Evolutionary conservation across 345 rosid species (phyloP).

Genomic region (Euphorbia lathyris): DNA sequence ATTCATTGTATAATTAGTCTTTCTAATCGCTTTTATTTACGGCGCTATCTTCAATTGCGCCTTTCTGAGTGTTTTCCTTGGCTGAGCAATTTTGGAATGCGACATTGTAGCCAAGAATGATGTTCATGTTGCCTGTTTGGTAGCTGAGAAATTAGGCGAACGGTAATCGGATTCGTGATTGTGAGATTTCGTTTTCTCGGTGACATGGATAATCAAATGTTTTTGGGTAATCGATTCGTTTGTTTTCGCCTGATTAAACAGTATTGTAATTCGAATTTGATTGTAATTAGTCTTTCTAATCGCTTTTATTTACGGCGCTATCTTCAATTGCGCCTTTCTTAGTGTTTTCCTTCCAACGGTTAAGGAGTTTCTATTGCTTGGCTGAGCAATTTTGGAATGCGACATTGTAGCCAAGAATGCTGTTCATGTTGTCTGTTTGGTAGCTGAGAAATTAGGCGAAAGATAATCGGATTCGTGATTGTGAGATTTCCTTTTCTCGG

Average conservation of each 20-base stretch:
- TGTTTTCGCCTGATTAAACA: background rate
- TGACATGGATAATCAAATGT: too few species aligned
- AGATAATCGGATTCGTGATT: background rate
- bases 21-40: background rate
- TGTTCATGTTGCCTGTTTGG: too few species aligned
- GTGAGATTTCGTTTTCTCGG: background rate
- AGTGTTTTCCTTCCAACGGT: too few species aligned
- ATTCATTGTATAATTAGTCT: background rate
- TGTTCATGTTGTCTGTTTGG: background rate
- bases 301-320: background rate
- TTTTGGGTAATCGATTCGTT: too few species aligned
- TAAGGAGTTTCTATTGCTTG: too few species aligned
- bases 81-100: too few species aligned
- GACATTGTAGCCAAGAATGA: too few species aligned
- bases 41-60: background rate
- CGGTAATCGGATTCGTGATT: background rate
- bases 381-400: background rate
- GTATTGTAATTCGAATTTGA: too few species aligned
- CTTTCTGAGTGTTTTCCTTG: too few species aligned
- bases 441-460: background rate
- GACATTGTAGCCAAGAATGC: background rate
- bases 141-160: background rate
- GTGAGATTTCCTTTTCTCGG: background rate
- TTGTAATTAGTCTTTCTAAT: background rate
- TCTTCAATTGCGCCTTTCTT: background rate